Percentiles rank a stretch among this genome's conserved stretches.
These are phyloP conservation scores for Chrysanthemum makinoi DNA, from an alignment of 129 eudicot species.

Conservation along the genomic window DNA sequence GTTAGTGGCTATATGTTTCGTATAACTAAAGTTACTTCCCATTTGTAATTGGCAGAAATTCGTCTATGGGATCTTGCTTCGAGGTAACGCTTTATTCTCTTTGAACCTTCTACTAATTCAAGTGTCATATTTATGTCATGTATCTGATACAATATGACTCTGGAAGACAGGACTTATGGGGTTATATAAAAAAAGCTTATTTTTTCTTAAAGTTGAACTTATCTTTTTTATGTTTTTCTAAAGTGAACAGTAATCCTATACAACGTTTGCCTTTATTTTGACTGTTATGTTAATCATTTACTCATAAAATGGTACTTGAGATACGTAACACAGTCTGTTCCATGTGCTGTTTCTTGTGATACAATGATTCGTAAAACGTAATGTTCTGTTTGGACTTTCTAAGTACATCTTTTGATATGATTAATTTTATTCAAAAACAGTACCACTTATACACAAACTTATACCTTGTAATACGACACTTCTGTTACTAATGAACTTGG, in stretches of 20 bases:
- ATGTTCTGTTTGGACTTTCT: no score
- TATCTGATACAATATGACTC: no score
- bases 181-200: neutral
- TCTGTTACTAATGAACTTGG: neutral
- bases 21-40: no score
- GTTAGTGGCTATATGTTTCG: no score
- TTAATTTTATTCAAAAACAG: neutral
- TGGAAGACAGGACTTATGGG: neutral
- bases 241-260: neutral
- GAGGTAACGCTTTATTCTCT: constrained; percentile 45
- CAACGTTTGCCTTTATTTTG: no score
- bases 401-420: neutral
- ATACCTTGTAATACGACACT: neutral
- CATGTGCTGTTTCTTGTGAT: no score
- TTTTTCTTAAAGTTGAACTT: neutral
- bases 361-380: no score
- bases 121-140: neutral
- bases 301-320: no score
- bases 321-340: no score
- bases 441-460: neutral
- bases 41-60: constrained; percentile 57
- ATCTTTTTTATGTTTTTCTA: neutral
- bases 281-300: no score
- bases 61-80: constrained; percentile 97
- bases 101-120: constrained; percentile 16